Evolutionary conservation across 129 eudicot genomes (phyloP).

Genomic region (Centella asiatica): DNA sequence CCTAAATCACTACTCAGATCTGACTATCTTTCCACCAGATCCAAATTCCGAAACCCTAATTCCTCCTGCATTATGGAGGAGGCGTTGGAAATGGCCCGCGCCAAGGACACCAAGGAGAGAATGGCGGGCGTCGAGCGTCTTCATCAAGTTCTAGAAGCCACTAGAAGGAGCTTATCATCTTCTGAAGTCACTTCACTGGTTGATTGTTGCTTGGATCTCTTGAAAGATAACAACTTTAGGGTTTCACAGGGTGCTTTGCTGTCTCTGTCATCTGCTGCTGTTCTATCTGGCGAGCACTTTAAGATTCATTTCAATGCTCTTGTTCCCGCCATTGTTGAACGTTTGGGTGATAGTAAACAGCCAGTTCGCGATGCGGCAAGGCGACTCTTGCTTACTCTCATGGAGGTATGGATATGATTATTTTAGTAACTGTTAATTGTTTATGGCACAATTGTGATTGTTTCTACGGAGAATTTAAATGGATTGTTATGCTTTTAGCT

Average conservation of each 20-base stretch:
- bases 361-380: neutral
- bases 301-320: conserved; percentile 5
- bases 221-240: conserved; percentile 6
- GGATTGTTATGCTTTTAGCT: no score
- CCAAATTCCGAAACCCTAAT: no score
- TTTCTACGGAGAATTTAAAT: no score
- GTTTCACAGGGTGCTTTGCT: conserved; percentile 7
- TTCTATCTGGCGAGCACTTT: conserved; percentile 1
- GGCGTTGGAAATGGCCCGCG: conserved; percentile 6
- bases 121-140: conserved; percentile 8
- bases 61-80: neutral
- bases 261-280: conserved; percentile 3
- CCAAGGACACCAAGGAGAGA: conserved; percentile 7
- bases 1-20: no score
- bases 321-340: conserved; percentile 4
- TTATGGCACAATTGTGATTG: no score
- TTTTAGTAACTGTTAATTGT: no score
- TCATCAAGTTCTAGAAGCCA: conserved; percentile 7
- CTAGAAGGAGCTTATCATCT: neutral
- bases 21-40: no score
- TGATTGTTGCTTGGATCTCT: conserved; percentile 3
- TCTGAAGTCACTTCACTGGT: neutral
- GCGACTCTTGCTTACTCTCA: neutral
- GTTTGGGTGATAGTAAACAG: conserved; percentile 3
- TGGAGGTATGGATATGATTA: neutral